Conservation (phyloP, 768 basidiomycete genomes). For the Multifurca ochricompacta region DNA sequence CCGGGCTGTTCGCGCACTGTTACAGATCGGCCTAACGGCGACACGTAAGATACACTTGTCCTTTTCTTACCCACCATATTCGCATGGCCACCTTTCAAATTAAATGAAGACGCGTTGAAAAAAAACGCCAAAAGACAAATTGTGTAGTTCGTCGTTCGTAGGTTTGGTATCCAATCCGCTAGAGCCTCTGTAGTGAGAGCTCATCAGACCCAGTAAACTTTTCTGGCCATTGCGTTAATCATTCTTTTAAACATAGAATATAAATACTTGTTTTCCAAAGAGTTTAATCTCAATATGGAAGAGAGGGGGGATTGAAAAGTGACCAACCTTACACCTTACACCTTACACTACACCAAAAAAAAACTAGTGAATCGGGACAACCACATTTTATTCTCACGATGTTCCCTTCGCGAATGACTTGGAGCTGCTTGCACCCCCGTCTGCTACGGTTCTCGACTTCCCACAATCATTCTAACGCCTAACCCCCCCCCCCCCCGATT, state of each 20-base stretch:
- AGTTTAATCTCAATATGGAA: neutral
- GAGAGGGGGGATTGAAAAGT: neutral
- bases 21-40: neutral
- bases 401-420: neutral
- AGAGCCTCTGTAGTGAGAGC: neutral
- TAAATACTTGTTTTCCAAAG: neutral
- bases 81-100: neutral
- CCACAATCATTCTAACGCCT: neutral
- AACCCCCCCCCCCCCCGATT: too few relatives aligned
- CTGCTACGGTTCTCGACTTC: neutral
- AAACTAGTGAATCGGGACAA: neutral
- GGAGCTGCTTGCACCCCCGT: neutral
- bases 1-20: neutral
- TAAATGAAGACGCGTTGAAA: neutral
- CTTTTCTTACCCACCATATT: neutral
- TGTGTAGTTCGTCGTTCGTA: neutral
- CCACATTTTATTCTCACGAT: slow-evolving; percentile 2
- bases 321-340: too few relatives aligned
- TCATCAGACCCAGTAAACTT: neutral
- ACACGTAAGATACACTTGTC: slow-evolving; percentile 4
- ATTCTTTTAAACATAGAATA: neutral
- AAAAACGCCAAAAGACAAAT: too few relatives aligned
- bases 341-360: too few relatives aligned
- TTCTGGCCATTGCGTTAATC: neutral
- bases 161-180: neutral